phyloP scores from a whole-genome alignment of 345 rosid genomes.

The Dipteronia dyeriana region DNA sequence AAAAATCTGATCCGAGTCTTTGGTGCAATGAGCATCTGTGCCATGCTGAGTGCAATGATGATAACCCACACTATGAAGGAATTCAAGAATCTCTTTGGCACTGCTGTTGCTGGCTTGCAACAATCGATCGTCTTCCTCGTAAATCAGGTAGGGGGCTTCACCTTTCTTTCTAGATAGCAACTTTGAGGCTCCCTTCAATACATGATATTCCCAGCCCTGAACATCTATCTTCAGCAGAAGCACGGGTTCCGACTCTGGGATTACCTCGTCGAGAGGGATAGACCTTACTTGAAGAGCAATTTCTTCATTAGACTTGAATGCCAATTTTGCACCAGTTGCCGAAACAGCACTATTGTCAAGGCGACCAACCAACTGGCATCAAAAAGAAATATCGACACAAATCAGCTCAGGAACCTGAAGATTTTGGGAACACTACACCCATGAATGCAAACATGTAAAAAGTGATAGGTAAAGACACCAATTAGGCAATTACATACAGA shows the following conservation, averaged over 20 bases:
- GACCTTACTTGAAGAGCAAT: constrained; percentile 82
- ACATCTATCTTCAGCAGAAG: constrained; percentile 85
- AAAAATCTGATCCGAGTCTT: constrained; percentile 15
- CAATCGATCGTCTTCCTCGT: constrained; percentile 88
- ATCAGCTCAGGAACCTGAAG: background rate
- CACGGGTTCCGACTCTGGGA: constrained; percentile 58
- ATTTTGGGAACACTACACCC: background rate
- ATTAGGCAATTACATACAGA: background rate
- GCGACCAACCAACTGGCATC: constrained; percentile 83
- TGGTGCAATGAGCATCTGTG: constrained; percentile 74
- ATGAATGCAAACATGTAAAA: background rate
- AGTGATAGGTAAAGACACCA: background rate
- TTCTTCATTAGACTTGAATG: constrained; percentile 95
- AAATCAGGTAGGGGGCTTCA: constrained; percentile 87
- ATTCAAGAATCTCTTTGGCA: constrained; percentile 71
- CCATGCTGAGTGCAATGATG: constrained; percentile 68
- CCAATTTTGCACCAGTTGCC: constrained; percentile 81
- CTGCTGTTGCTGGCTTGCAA: constrained; percentile 91
- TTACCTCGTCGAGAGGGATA: constrained; percentile 76
- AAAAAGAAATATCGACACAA: background rate
- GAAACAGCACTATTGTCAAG: constrained; percentile 97
- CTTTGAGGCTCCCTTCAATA: constrained; percentile 78
- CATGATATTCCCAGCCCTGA: constrained; percentile 98
- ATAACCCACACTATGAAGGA: constrained; percentile 72
- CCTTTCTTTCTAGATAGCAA: constrained; percentile 66